Base-by-base conservation (phyloP, 352 stramenopile genomes). In the Globisporangium emineosum region DNA sequence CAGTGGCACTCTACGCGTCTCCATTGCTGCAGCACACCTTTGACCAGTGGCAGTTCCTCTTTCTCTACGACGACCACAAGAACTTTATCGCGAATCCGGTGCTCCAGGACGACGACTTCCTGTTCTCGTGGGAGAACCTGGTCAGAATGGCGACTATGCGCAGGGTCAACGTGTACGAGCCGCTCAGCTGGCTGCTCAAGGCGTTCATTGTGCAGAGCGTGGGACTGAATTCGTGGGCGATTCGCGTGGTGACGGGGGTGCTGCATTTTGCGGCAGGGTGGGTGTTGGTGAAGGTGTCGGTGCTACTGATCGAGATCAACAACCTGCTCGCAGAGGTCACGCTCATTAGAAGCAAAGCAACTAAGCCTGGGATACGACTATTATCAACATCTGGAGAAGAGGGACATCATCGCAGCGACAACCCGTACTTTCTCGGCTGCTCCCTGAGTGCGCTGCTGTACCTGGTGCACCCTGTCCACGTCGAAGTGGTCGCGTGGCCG, bases 121-220 rank as follows among this genome's bases (percentile, higher is more conserved):
- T 62, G 2, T 57, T 91, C 10, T 67, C 69, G n/a, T 50, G 60
- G 15, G 19, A 27, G 12, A 77, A 71, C 13, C 47, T 92, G 50
- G 59, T 61, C 33, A 3, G 50, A 30, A 90, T 92, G 79, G 73
- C 77, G 59, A 80, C 68, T 6, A 73, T 81, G 66, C 68, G 54
- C 21, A 77, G 74, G 33, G 78, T 90, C 71, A 90, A 89, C 60
- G 79, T 89, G 9, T 90, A 84, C 65, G 79, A 90, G 45, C 79
- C 83, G 5, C 70, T 92, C 21, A 73, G 78, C 15, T 92, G 81
- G 83, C 29, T 90, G 12, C 60, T 88, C 33, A 91, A 91, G 63
- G 76, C 79, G 12, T 3, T 79, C 2, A 64, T 89, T 25, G 72
- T 73, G 45, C 66, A 75, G 6, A 4, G 65, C 8, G 43, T 60